Conservation (phyloP, 179 eudicot species). For the Amaranthus tricolor region DNA sequence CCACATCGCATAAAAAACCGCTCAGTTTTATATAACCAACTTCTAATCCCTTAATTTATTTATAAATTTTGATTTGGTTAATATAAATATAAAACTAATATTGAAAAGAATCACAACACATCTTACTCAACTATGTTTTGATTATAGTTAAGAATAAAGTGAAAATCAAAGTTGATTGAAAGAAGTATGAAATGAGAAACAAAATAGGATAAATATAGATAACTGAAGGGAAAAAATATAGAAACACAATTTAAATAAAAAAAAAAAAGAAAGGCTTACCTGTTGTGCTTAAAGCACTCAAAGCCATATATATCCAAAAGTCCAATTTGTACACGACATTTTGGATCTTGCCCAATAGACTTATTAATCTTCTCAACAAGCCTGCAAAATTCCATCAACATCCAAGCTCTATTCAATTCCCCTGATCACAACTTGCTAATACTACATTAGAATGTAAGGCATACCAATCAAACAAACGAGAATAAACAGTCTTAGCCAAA, state of each 20-base stretch:
- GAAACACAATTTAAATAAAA: neutral
- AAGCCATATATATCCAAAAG: slow-evolving; percentile 95
- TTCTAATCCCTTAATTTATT: too few species aligned
- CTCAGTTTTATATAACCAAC: too few species aligned
- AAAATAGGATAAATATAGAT: too few species aligned
- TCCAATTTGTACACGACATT: slow-evolving; percentile 74
- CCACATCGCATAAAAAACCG: too few species aligned
- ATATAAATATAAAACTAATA: too few species aligned
- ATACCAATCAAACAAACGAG: slow-evolving; percentile 92
- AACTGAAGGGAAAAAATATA: too few species aligned
- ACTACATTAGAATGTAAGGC: slow-evolving; percentile 15
- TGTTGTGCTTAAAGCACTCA: slow-evolving; percentile 91
- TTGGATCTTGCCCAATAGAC: slow-evolving; percentile 89
- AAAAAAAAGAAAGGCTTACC: slow-evolving; percentile 35
- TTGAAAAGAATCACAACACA: too few species aligned
- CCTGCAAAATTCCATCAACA: slow-evolving; percentile 46
- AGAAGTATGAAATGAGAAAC: too few species aligned
- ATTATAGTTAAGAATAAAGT: too few species aligned
- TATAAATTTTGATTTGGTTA: too few species aligned
- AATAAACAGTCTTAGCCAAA: slow-evolving; percentile 88
- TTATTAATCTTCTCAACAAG: slow-evolving; percentile 89
- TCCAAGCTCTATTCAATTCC: neutral
- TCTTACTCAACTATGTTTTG: too few species aligned
- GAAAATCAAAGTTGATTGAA: too few species aligned
- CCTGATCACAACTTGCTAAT: neutral